Conservation (phyloP, 2,329 filamentous ascomycete species). For the Remersonia thermophila region DNA sequence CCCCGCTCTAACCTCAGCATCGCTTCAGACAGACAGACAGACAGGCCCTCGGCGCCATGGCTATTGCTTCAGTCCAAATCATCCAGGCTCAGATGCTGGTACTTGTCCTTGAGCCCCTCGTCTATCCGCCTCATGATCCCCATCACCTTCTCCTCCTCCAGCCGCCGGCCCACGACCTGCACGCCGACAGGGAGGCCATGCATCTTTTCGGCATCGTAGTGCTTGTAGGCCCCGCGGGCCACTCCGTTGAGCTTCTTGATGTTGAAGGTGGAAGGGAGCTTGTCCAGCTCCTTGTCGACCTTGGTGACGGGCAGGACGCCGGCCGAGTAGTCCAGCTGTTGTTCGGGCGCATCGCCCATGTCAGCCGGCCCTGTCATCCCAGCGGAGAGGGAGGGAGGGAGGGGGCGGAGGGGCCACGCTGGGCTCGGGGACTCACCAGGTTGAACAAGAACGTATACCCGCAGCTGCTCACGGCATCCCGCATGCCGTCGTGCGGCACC, state of each 20-base stretch:
- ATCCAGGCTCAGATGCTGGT: constrained; percentile 37
- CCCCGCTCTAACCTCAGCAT: too few relatives aligned
- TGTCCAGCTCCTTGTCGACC: constrained; percentile 58
- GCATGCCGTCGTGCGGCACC: constrained; percentile 77
- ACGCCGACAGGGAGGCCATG: constrained; percentile 77
- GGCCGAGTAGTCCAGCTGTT: constrained; percentile 73
- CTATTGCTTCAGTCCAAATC: constrained; percentile 12
- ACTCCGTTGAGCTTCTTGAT: constrained; percentile 62
- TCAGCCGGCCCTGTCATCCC: background rate
- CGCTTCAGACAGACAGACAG: too few relatives aligned
- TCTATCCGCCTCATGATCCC: constrained; percentile 70
- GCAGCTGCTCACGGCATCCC: constrained; percentile 71
- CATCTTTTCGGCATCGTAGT: constrained; percentile 76
- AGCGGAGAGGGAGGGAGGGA: background rate
- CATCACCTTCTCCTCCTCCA: constrained; percentile 82
- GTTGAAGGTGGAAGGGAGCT: constrained; percentile 49
- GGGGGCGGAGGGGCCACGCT: too few relatives aligned
- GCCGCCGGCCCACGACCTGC: constrained; percentile 65
- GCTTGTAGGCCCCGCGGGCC: constrained; percentile 69
- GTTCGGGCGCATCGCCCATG: too few relatives aligned
- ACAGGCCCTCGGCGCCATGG: too few relatives aligned
- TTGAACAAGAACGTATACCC: constrained; percentile 95
- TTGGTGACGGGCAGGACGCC: constrained; percentile 78
- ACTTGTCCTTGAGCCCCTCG: constrained; percentile 50
- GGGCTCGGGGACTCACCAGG: constrained; percentile 46